Evolutionary conservation across 768 basidiomycete genomes (phyloP), one percentile per base, ranked within the genome.

Genomic region (Xerocomus potaroensis): DNA sequence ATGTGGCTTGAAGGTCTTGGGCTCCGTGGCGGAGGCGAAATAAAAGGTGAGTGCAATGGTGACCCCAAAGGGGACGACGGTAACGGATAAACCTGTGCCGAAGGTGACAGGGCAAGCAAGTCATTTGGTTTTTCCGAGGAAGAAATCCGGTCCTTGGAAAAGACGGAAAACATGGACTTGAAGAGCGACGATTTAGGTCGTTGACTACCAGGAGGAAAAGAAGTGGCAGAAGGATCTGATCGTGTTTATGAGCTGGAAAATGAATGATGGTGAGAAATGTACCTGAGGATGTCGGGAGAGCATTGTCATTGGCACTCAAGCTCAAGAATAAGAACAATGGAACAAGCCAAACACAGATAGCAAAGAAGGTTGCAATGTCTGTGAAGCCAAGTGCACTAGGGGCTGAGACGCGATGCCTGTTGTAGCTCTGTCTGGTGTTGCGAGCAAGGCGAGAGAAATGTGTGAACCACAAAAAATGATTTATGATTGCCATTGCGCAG

Each of bases 391-490:
- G 76, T 2, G 62, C 56, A 19, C 44, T 22, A 19, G 55, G 34
- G n/a, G 63, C 59, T 8, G 68, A 56, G 16, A 65, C 58, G 23
- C 78, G 72, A 59, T 81, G 80, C 23, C 70, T 67, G 31, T 74
- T 72, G 31, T 70, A 63, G 22, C 55, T 57, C 27, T 79, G 79
- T 47, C 81, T 72, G 14, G 83, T 78, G 29, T 84, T 78, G 47
- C 80, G 81, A 8, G 84, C 79, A 31, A 84, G 57, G 23, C 71
- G 77, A 34, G 93, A 81, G 66, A 98, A 98, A 69, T 98, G 78
- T 70, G 89, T 91, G 74, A 99, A 99, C 91, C 94, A 97, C 32
- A 91, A 65, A 62, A 97, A 97, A 67, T 98, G 96, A 70, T 97
- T 91, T 1, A 72, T 65, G 47, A 99, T 77, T 53, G 96, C 95